Conservation (phyloP, 768 basidiomycete species). For the Dioszegia crocea region DNA sequence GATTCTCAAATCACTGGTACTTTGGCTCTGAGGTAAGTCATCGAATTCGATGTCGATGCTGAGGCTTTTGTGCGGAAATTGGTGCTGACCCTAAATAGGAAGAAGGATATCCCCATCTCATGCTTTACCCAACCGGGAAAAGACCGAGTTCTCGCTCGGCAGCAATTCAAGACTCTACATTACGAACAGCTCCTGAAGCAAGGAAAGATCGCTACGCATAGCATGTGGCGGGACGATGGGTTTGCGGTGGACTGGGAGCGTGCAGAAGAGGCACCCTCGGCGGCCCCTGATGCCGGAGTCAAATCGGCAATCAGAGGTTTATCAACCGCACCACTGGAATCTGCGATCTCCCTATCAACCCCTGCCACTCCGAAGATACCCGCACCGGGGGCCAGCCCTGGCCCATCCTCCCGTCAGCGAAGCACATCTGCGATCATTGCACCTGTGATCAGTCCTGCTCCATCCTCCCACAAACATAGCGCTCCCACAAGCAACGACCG, state of each 20-base stretch:
- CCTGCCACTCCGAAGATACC: too few species aligned
- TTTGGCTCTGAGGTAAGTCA: not conserved
- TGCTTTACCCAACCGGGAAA: not conserved
- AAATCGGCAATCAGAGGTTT: too few species aligned
- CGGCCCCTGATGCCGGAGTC: not conserved
- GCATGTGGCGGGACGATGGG: constrained; percentile 11
- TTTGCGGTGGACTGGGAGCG: constrained; percentile 7
- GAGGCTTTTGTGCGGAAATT: not conserved
- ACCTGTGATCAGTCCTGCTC: too few species aligned
- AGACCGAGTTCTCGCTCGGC: not conserved
- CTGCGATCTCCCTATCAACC: too few species aligned
- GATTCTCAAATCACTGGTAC: not conserved
- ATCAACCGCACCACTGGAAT: too few species aligned
- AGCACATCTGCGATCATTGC: too few species aligned
- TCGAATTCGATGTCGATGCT: not conserved
- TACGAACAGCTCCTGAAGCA: not conserved
- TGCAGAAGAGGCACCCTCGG: not conserved
- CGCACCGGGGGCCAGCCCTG: too few species aligned
- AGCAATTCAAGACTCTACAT: not conserved
- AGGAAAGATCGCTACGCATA: not conserved
- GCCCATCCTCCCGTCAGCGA: too few species aligned
- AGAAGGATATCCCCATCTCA: not conserved
- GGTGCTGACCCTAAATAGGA: not conserved
- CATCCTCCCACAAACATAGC: too few species aligned
- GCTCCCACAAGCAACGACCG: too few species aligned